These are phyloP conservation scores for Auxenochlorella protothecoides DNA, from an alignment of 139 green algal genomes.

Conservation along the genomic window DNA sequence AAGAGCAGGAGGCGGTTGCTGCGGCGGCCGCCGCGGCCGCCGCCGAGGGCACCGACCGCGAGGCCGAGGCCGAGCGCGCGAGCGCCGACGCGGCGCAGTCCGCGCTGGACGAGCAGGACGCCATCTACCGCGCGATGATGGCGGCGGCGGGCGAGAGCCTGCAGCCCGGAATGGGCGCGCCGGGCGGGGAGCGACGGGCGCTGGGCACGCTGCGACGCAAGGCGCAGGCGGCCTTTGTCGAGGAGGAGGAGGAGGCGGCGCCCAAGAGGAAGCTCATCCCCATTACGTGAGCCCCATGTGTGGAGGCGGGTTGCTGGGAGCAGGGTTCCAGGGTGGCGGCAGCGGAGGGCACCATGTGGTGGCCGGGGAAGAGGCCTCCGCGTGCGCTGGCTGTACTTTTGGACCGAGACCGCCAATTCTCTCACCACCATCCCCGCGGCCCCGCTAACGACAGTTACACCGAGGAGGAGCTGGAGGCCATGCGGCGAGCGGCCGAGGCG, in stretches of 20 bases:
- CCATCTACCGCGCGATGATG: constrained; percentile 55
- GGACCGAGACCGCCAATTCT: neutral
- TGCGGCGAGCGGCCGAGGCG: constrained; percentile 2
- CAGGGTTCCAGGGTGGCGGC: too few relatives aligned
- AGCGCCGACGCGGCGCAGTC: neutral
- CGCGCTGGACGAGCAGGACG: constrained; percentile 37
- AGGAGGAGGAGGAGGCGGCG: constrained; percentile 60
- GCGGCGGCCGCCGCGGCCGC: neutral
- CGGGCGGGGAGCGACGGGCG: neutral
- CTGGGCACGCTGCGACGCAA: neutral
- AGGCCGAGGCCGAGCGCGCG: neutral
- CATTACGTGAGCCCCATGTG: constrained; percentile 1
- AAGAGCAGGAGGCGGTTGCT: neutral
- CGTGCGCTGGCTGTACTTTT: neutral
- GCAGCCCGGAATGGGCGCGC: neutral
- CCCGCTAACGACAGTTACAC: constrained; percentile 52
- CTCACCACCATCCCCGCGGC: constrained; percentile 10
- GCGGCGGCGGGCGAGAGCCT: constrained; percentile 2
- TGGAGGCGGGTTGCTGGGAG: constrained; percentile 6
- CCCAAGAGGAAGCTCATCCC: constrained; percentile 49
- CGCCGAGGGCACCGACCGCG: neutral
- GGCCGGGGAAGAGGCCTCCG: too few relatives aligned
- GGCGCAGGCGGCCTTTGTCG: constrained; percentile 38
- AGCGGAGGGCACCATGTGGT: too few relatives aligned
- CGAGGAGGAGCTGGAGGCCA: constrained; percentile 53